A percentile compares a stretch with the other conserved stretches of the same genome.
Evolutionary conservation across 805 yeast genomes (phyloP).

Genomic region (Ogataea trehalophila): DNA sequence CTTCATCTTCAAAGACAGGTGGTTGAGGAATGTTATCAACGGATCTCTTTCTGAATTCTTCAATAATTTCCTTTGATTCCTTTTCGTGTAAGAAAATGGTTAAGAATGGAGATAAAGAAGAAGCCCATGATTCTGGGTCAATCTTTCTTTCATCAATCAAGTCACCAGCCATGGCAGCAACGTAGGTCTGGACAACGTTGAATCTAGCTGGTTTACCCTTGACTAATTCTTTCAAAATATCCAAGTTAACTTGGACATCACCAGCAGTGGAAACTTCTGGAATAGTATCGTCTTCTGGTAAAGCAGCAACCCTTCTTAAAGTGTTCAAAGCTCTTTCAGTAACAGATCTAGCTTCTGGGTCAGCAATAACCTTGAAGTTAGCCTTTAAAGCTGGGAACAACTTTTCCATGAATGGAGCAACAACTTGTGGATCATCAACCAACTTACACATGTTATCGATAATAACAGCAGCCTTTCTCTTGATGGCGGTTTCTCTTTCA

Average conservation of each 20-base stretch:
- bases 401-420: slow-evolving; percentile 97
- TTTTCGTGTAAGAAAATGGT: slow-evolving; percentile 93
- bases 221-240: slow-evolving; percentile 70
- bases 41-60: slow-evolving; percentile 92
- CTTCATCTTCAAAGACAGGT: slow-evolving; percentile 85
- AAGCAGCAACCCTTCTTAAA: slow-evolving; percentile 97
- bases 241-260: slow-evolving; percentile 85
- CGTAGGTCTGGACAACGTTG: slow-evolving; percentile 69
- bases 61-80: slow-evolving; percentile 85
- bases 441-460: slow-evolving; percentile 99
- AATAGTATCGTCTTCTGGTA: slow-evolving; percentile 80
- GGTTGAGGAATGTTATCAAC: slow-evolving; percentile 97
- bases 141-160: slow-evolving; percentile 96
- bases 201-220: slow-evolving; percentile 73
- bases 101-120: slow-evolving; percentile 86
- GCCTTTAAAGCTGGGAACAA: slow-evolving; percentile 94
- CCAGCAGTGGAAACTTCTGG: slow-evolving; percentile 99
- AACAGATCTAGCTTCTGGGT: slow-evolving; percentile 99
- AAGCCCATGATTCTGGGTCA: slow-evolving; percentile 88
- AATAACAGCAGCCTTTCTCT: slow-evolving; percentile 99
- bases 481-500: slow-evolving; percentile 99
- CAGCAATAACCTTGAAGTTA: slow-evolving; percentile 96
- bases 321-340: slow-evolving; percentile 96
- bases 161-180: slow-evolving; percentile 97
- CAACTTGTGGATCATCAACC: slow-evolving; percentile 99